Conservation (phyloP, 2,329 filamentous ascomycete genomes). For the Colletotrichum chrysophilum region DNA sequence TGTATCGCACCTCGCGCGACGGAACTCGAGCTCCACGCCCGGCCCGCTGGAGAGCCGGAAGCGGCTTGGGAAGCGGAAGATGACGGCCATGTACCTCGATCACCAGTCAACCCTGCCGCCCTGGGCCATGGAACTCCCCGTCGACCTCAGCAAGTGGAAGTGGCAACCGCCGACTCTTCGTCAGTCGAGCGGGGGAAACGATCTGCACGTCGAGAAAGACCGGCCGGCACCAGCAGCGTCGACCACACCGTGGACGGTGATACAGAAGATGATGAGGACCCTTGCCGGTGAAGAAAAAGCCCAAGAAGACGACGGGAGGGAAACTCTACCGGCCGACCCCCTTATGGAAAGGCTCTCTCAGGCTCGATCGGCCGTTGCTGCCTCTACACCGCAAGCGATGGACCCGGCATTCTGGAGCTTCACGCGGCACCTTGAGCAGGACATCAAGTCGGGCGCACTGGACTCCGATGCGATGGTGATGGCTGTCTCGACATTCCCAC, state of each 20-base stretch:
- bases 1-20: conserved; percentile 29
- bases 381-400: neutral
- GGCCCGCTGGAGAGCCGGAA: conserved; percentile 62
- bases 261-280: neutral
- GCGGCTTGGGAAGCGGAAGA: conserved; percentile 56
- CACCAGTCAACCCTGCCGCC: conserved; percentile 39
- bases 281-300: neutral
- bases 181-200: conserved; percentile 29
- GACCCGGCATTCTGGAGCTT: neutral
- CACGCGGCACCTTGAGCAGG: neutral
- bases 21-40: conserved; percentile 45
- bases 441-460: conserved; percentile 11
- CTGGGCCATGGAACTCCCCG: conserved; percentile 52
- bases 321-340: neutral
- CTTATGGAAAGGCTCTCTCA: neutral
- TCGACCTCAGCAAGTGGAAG: conserved; percentile 52
- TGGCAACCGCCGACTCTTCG: conserved; percentile 55
- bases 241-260: neutral
- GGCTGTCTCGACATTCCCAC: conserved; percentile 9
- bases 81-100: conserved; percentile 55
- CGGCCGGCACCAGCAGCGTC: neutral
- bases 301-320: neutral
- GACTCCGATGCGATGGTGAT: neutral
- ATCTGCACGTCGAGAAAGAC: neutral
- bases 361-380: conserved; percentile 9